Evolutionary conservation across 192 early-diverging fungal genomes (phyloP).

Genomic region (Coemansia sp.): DNA sequence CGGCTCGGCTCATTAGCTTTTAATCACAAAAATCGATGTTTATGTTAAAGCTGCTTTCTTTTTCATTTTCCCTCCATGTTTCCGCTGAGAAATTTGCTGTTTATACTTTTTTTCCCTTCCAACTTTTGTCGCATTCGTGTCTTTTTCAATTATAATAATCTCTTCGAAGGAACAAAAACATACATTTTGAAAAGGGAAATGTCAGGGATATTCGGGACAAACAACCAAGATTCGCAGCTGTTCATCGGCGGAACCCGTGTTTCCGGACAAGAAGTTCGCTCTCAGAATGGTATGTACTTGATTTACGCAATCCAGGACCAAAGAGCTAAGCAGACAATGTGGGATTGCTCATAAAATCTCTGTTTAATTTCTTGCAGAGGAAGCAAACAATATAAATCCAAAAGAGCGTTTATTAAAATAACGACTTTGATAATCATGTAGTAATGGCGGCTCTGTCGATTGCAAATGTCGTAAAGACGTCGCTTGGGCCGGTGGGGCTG

Average conservation of each 20-base stretch:
- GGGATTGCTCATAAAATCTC: neutral
- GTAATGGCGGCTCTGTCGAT: slow-evolving; percentile 94
- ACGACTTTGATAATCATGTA: slow-evolving; percentile 43
- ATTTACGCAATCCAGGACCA: neutral
- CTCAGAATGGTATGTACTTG: slow-evolving; percentile 82
- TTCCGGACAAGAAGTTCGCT: slow-evolving; percentile 87
- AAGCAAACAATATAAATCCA: neutral
- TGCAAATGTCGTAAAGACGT: slow-evolving; percentile 98
- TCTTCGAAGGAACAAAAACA: slow-evolving; percentile 4
- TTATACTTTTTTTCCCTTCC: neutral
- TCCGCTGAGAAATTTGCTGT: neutral
- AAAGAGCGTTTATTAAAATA: neutral
- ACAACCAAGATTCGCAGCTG: slow-evolving; percentile 62
- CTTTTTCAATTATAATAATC: neutral
- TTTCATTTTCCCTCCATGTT: slow-evolving; percentile 7
- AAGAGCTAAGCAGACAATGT: neutral
- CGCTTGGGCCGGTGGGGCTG: slow-evolving; percentile 96
- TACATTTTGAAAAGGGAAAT: slow-evolving; percentile 12
- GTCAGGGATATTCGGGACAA: slow-evolving; percentile 53
- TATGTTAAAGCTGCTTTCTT: neutral
- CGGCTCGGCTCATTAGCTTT: neutral
- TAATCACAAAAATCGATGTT: neutral
- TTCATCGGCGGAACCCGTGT: slow-evolving; percentile 87
- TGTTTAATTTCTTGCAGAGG: neutral
- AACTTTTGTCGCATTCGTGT: neutral